phyloP scores from a whole-genome alignment of 176 grass and related monocot genomes.

The Cymbopogon citratus region DNA sequence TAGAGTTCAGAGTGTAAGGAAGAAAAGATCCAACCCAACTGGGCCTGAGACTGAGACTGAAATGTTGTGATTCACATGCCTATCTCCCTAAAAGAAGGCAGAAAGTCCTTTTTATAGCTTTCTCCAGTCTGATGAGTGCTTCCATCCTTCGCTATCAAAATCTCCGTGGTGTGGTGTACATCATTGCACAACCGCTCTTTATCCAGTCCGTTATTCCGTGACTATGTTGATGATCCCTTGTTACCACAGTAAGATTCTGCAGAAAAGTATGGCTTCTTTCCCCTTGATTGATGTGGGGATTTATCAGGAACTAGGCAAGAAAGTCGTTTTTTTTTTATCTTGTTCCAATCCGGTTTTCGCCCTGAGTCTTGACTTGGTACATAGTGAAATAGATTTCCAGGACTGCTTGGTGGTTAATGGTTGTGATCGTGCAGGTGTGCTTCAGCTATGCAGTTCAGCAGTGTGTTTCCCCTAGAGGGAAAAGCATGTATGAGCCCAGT shows the following conservation, averaged over 20 bases:
- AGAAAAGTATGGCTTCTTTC: neutral
- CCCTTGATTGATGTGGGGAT: neutral
- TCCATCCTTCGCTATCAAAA: slow-evolving; percentile 31
- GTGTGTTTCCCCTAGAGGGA: slow-evolving; percentile 43
- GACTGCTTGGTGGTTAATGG: neutral
- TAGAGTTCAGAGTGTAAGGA: neutral
- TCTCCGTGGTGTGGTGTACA: neutral
- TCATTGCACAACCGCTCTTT: neutral
- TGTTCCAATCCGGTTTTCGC: neutral
- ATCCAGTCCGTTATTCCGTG: slow-evolving; percentile 3
- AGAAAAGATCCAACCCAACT: neutral
- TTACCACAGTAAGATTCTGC: neutral
- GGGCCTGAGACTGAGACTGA: neutral
- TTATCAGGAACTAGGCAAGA: neutral
- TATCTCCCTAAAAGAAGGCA: slow-evolving; percentile 20
- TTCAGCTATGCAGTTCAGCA: slow-evolving; percentile 67
- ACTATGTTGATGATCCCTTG: slow-evolving; percentile 13
- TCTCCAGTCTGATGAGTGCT: slow-evolving; percentile 13
- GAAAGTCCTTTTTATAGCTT: neutral
- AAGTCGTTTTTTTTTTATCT: neutral
- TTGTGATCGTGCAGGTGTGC: slow-evolving; percentile 14
- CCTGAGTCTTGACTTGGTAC: neutral
- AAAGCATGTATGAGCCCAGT: too few species aligned
- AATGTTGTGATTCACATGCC: slow-evolving; percentile 28
- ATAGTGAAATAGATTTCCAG: neutral